Base-by-base conservation (phyloP, 495 filamentous ascomycete genomes). In the Rhypophila decipiens region DNA sequence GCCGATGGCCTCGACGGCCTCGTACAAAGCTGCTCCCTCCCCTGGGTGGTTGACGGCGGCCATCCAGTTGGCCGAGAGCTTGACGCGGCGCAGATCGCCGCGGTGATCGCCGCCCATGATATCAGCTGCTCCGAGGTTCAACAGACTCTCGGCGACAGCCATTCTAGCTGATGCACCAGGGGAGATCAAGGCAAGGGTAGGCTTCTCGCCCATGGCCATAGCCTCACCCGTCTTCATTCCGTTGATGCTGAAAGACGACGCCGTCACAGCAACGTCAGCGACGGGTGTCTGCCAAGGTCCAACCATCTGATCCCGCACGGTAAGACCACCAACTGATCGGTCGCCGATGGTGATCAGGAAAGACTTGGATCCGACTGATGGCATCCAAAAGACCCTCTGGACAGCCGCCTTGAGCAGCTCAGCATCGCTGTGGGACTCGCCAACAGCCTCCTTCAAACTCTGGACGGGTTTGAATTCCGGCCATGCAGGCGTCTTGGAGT, bases 41-140 rank as follows among this genome's bases (percentile, higher is more conserved):
- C 94, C 93, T 12, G 87, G 85, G 64, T 96, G 90, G 59, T 83
- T 91, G 48, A 88, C 87, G 8, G 93, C 90, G 1, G 89, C 88
- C 94, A 97, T 98, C 93, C 93, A 98, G 67, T 98, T 97, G 10
- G 94, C 93, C 2, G 89, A 96, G 12, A 97, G 75, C 58, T 89
- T 83, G 12, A 97, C 81, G 24, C 86, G 78, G 50, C 76, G 76
- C 36, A 97, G 69, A 27, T 65, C 62, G 9, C 62, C 62, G 35
- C 60, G 54, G 38, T 61, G 38, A 3, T 46, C 34, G 24, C 86
- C 79, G 42, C 84, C 86, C 54, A 84, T 76, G 41, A 95, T 72
- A 57, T 95, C 84, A 2, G 93, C 87, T 24, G 93, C 91, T 15
- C 84, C 87, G 41, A 97, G 68, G 60, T 98, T 98, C 79, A 95